A percentile compares a stretch with the other conserved stretches of the same genome.
Conservation (phyloP, 768 basidiomycete genomes). For the Boletus subcaerulescens region DNA sequence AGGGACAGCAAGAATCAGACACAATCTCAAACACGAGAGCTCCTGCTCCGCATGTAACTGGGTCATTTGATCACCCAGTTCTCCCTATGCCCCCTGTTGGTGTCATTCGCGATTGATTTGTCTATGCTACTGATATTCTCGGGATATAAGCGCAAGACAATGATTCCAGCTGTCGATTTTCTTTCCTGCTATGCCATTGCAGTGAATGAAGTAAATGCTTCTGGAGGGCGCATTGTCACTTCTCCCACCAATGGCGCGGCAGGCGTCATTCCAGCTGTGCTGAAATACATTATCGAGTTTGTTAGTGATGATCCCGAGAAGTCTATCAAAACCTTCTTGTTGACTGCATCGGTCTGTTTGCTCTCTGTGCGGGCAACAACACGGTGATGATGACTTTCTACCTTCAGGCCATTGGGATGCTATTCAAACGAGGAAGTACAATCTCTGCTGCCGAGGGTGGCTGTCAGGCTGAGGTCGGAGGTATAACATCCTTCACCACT, state of each 20-base stretch:
- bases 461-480: conserved; percentile 94
- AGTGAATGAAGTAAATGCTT: conserved; percentile 93
- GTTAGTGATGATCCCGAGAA: conserved; percentile 89
- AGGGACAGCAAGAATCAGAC: conserved; percentile 4
- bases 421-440: conserved; percentile 96
- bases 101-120: conserved; percentile 6
- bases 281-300: conserved; percentile 92
- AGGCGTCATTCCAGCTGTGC: conserved; percentile 88
- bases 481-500: conserved; percentile 35
- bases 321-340: conserved; percentile 81
- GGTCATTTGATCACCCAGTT: conserved; percentile 76
- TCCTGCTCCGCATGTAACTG: conserved; percentile 52
- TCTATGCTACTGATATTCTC: background rate
- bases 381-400: conserved; percentile 6
- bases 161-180: conserved; percentile 92
- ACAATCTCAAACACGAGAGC: conserved; percentile 1
- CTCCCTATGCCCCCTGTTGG: conserved; percentile 80
- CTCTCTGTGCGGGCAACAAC: background rate
- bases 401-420: conserved; percentile 81
- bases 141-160: conserved; percentile 62
- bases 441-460: conserved; percentile 96
- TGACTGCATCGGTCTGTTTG: conserved; percentile 75
- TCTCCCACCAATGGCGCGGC: conserved; percentile 93
- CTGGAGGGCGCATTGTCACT: conserved; percentile 91
- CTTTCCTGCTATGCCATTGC: conserved; percentile 92